A percentile compares a stretch with the other conserved stretches of the same genome.
These are phyloP conservation scores for Wickerhamiella domercqiae DNA, from an alignment of 805 yeast species.

Conservation along the genomic window DNA sequence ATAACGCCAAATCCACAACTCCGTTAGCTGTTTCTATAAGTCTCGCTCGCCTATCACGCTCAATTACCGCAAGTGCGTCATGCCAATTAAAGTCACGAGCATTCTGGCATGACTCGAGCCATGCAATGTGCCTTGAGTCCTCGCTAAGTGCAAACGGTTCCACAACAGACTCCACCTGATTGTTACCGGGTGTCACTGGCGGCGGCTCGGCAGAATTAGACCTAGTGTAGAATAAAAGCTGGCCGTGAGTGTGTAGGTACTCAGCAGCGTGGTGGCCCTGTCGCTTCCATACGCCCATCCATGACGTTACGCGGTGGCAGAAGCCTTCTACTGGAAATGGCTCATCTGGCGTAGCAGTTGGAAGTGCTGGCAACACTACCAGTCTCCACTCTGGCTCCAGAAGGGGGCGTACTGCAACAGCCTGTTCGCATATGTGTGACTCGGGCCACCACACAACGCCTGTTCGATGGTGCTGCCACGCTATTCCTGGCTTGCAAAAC, in stretches of 20 bases:
- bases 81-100: slow-evolving; percentile 29
- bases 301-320: slow-evolving; percentile 39
- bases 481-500: background rate
- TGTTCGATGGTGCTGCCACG: too few relatives aligned
- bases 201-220: slow-evolving; percentile 47
- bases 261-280: slow-evolving; percentile 33
- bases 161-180: slow-evolving; percentile 23
- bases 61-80: slow-evolving; percentile 49
- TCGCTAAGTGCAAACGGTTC: slow-evolving; percentile 41
- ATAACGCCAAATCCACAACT: slow-evolving; percentile 42
- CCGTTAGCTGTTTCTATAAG: slow-evolving; percentile 44
- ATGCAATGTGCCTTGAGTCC: slow-evolving; percentile 35
- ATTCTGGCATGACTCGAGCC: slow-evolving; percentile 34
- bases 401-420: background rate
- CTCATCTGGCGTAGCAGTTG: slow-evolving; percentile 26
- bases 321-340: slow-evolving; percentile 79
- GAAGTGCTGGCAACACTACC: background rate
- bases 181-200: slow-evolving; percentile 19
- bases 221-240: slow-evolving; percentile 43
- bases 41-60: slow-evolving; percentile 45
- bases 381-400: background rate
- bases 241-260: slow-evolving; percentile 50
- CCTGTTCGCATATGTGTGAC: too few relatives aligned
- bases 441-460: too few relatives aligned
- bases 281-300: slow-evolving; percentile 22